Evolutionary conservation across 352 stramenopile genomes (phyloP), one percentile per base, ranked within the genome.

Genomic region (Pythium plurisporium): DNA sequence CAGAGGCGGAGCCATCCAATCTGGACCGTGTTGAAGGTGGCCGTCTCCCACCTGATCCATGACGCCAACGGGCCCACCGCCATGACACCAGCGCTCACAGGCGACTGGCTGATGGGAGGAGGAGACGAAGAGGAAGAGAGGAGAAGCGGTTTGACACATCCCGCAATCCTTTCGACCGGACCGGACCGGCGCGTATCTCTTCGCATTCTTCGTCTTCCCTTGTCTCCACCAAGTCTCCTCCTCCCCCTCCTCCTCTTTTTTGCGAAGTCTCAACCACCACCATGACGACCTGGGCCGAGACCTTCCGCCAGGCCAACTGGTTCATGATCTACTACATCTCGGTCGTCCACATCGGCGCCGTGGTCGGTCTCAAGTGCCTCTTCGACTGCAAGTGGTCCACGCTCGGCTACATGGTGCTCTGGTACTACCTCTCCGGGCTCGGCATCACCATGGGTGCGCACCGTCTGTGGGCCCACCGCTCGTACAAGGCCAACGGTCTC

Each of bases 381-480:
- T 66, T 87, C 36, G 42, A 78, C 46, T 89, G 68, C 72, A 88
- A 89, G 50, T 84, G 72, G 64, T 75, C 95, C 55, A 99, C 95
- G 37, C 75, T 95, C 11, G 67, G 96, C 27, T 89, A 82, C 59
- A 87, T 90, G 20, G 87, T 98, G 44, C 7, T 97, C 22, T 78
- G 97, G 20, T 99, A 97, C 92, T 95, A 95, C 33, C 86, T 98
- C 59, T 89, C 81, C 71, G 93, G 95, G 0, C 81, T 99, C 29
- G 97, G 97, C 49, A 99, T 99, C 64, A 99, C 97, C 33, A 95
- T 94, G n/a, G 97, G 97, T 22, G 96, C 97, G 0, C 97, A 99
- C 67, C 87, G 97, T n/a, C 74, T 99, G 15, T 99, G 97, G 97
- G 87, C 93, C 17, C 97, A 99, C 72, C 76, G 93, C 41, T 95